Percentiles rank a stretch among this genome's conserved stretches.
Conservation (phyloP, 2,329 filamentous ascomycete species). For the Pseudogymnoascus sp. region DNA sequence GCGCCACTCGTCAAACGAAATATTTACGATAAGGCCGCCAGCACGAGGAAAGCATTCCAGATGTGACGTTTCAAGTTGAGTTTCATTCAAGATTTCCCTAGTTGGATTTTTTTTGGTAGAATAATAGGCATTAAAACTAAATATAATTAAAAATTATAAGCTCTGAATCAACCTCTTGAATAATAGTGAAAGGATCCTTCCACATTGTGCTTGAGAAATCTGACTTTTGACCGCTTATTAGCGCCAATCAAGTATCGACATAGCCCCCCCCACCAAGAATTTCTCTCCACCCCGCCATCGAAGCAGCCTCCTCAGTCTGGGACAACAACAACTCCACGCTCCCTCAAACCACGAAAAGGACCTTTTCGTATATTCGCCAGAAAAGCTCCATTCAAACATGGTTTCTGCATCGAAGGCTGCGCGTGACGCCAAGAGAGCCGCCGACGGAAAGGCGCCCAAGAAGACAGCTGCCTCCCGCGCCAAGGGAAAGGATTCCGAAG, state of each 20-base stretch:
- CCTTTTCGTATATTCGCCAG: conserved; percentile 1
- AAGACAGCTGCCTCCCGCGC: conserved; percentile 63
- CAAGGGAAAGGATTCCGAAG: conserved; percentile 60
- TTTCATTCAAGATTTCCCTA: neutral
- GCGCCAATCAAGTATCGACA: conserved; percentile 10
- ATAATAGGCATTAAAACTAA: neutral
- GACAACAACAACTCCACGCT: conserved; percentile 8
- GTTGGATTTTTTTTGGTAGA: neutral
- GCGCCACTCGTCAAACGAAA: neutral
- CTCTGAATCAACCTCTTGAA: neutral
- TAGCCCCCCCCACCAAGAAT: conserved; percentile 10
- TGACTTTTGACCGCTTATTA: conserved; percentile 12
- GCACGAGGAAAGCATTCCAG: neutral
- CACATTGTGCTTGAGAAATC: conserved; percentile 10
- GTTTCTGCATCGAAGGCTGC: conserved; percentile 65
- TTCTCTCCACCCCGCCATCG: conserved; percentile 10
- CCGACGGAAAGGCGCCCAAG: conserved; percentile 66
- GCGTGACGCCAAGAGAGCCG: conserved; percentile 63
- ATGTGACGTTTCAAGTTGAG: neutral
- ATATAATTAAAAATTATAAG: neutral
- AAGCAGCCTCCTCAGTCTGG: conserved; percentile 6
- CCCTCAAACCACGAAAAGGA: conserved; percentile 5
- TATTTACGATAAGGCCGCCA: conserved; percentile 2
- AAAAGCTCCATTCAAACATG: conserved; percentile 41
- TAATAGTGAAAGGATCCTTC: neutral